Percentiles rank a stretch among this genome's conserved stretches.
phyloP scores from a whole-genome alignment of 1,284 basidiomycete species.

The Trichosporon sp. region DNA sequence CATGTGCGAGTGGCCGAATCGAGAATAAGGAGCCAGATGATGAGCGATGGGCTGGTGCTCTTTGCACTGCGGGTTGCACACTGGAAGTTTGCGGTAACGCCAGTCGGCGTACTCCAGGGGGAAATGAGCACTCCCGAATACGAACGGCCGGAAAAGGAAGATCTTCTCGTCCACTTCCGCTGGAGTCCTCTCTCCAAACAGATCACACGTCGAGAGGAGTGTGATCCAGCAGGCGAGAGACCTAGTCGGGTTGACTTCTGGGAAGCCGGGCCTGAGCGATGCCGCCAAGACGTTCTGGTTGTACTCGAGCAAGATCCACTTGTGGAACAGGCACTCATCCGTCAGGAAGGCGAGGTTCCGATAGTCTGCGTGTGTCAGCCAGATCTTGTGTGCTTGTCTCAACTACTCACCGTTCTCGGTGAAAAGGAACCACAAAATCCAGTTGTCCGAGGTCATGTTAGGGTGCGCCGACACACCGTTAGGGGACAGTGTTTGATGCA shows the following conservation, averaged over 20 bases:
- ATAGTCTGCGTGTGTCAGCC: conserved; percentile 44
- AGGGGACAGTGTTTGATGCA: conserved; percentile 39
- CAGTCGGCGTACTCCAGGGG: conserved; percentile 59
- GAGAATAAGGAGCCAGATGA: conserved; percentile 45
- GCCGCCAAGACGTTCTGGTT: conserved; percentile 51
- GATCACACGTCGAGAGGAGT: conserved; percentile 43
- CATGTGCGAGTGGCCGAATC: conserved; percentile 51
- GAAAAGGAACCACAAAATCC: conserved; percentile 58
- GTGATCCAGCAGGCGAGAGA: conserved; percentile 48
- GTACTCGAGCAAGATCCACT: conserved; percentile 53
- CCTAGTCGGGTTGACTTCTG: conserved; percentile 50
- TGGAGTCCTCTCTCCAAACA: conserved; percentile 45
- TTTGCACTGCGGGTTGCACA: conserved; percentile 39
- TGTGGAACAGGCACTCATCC: conserved; percentile 47
- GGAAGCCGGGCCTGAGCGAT: conserved; percentile 56
- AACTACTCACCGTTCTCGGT: conserved; percentile 58
- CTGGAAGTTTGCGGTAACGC: conserved; percentile 54
- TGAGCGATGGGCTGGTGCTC: conserved; percentile 35
- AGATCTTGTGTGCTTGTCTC: not conserved
- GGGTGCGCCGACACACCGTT: conserved; percentile 37
- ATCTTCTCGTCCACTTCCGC: conserved; percentile 60
- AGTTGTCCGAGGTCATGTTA: conserved; percentile 49
- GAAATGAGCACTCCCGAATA: conserved; percentile 61
- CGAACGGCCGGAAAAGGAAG: conserved; percentile 60
- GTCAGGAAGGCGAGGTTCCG: conserved; percentile 54